Evolutionary conservation across 805 yeast genomes (phyloP).

Genomic region (Metschnikowia peoriensis): DNA sequence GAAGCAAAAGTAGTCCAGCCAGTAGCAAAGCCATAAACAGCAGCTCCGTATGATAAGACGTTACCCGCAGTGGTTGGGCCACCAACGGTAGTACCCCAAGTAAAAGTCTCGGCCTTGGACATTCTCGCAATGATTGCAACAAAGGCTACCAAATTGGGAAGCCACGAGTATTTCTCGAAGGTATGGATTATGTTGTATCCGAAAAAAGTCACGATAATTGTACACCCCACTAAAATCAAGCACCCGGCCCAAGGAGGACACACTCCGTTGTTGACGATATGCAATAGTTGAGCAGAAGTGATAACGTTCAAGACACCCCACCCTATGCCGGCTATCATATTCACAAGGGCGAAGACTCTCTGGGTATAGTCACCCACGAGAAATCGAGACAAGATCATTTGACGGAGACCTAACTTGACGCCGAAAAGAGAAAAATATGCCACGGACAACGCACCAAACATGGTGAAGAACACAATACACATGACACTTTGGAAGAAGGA

Average conservation of each 20-base stretch:
- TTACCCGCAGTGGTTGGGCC: constrained; percentile 73
- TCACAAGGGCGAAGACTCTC: constrained; percentile 74
- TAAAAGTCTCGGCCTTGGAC: constrained; percentile 63
- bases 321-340: constrained; percentile 84
- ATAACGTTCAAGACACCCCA: constrained; percentile 95
- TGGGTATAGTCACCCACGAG: constrained; percentile 73
- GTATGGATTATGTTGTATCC: constrained; percentile 81
- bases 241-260: constrained; percentile 93
- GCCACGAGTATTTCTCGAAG: constrained; percentile 86
- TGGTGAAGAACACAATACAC: constrained; percentile 66
- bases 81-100: constrained; percentile 26
- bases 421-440: constrained; percentile 85
- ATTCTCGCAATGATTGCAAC: constrained; percentile 77
- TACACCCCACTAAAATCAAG: constrained; percentile 62
- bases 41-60: constrained; percentile 78
- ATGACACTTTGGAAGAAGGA: constrained; percentile 72
- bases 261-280: constrained; percentile 63
- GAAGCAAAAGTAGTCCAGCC: constrained; percentile 95
- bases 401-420: constrained; percentile 81
- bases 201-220: constrained; percentile 72
- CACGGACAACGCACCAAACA: constrained; percentile 73
- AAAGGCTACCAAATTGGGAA: constrained; percentile 73
- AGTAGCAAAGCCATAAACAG: constrained; percentile 83
- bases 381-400: constrained; percentile 77
- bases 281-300: constrained; percentile 81